A percentile compares a stretch with the other conserved stretches of the same genome.
phyloP scores from a whole-genome alignment of 2,329 filamentous ascomycete genomes.

The Colletotrichum sp. region DNA sequence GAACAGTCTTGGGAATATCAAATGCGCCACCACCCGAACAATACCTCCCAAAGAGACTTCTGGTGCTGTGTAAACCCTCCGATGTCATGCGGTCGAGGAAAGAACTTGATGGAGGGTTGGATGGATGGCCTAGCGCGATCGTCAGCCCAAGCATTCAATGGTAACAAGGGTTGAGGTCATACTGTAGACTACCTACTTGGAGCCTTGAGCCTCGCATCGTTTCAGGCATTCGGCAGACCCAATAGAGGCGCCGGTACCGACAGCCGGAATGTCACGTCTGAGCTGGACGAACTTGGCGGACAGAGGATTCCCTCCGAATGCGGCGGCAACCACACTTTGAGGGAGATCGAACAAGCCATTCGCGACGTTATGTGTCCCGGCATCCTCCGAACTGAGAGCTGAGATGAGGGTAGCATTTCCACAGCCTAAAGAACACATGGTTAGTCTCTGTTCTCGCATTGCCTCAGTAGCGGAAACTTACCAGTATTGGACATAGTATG shows the following conservation, averaged over 20 bases:
- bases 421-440: constrained; percentile 38
- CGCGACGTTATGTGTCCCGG: constrained; percentile 52
- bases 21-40: not conserved
- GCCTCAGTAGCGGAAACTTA: constrained; percentile 24
- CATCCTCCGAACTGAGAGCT: constrained; percentile 52
- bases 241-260: constrained; percentile 22
- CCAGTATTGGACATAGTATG: constrained; percentile 57
- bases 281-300: constrained; percentile 26
- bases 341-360: constrained; percentile 47
- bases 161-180: not conserved
- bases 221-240: constrained; percentile 19
- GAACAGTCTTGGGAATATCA: not conserved
- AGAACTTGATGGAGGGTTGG: not conserved
- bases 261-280: constrained; percentile 16
- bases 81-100: not conserved
- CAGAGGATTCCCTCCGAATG: constrained; percentile 37
- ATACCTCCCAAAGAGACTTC: not conserved
- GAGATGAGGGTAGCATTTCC: constrained; percentile 53
- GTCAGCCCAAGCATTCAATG: not conserved
- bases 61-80: not conserved
- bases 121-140: not conserved
- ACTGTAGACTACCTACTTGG: not conserved
- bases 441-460: not conserved
- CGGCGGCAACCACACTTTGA: constrained; percentile 43
- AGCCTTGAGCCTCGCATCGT: constrained; percentile 1